A percentile compares a stretch with the other conserved stretches of the same genome.
Conservation (phyloP, 768 basidiomycete genomes). For the Suillus sp. region DNA sequence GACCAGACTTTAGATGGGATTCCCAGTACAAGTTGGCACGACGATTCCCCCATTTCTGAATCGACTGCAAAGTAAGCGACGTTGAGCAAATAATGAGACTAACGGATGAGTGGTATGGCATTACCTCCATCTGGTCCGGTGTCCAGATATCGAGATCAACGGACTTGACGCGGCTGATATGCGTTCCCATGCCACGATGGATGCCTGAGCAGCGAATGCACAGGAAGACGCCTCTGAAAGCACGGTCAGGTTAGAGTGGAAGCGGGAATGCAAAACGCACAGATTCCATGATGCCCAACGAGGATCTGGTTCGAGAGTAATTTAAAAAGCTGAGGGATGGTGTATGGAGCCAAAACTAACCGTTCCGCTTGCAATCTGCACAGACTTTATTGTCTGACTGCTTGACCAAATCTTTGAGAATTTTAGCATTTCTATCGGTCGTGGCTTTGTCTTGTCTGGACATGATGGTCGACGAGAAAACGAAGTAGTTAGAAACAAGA, state of each 20-base stretch:
- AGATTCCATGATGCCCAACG: constrained; percentile 99
- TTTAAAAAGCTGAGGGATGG: constrained; percentile 5
- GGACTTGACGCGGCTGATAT: constrained; percentile 96
- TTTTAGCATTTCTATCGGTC: constrained; percentile 75
- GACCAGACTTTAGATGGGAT: constrained; percentile 88
- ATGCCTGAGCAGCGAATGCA: constrained; percentile 98
- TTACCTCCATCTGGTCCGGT: constrained; percentile 93
- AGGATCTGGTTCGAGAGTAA: constrained; percentile 62
- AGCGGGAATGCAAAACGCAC: constrained; percentile 43
- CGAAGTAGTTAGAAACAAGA: constrained; percentile 9
- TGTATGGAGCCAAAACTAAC: constrained; percentile 43
- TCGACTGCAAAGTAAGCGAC: constrained; percentile 46
- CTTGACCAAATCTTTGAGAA: constrained; percentile 86
- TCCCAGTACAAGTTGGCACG: constrained; percentile 98
- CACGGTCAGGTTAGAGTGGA: neutral
- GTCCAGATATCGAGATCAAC: constrained; percentile 98
- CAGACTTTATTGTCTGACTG: constrained; percentile 91
- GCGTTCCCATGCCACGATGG: constrained; percentile 97
- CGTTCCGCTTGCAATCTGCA: constrained; percentile 96
- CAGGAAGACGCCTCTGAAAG: constrained; percentile 80
- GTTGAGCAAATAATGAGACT: constrained; percentile 8
- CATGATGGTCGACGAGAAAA: constrained; percentile 31
- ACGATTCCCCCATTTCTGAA: constrained; percentile 94
- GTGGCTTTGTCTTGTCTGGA: constrained; percentile 80
- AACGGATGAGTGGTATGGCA: constrained; percentile 19